A percentile compares a stretch with the other conserved stretches of the same genome.
phyloP scores from a whole-genome alignment of 257 asterid genomes.

The Solanum appendiculatum region DNA sequence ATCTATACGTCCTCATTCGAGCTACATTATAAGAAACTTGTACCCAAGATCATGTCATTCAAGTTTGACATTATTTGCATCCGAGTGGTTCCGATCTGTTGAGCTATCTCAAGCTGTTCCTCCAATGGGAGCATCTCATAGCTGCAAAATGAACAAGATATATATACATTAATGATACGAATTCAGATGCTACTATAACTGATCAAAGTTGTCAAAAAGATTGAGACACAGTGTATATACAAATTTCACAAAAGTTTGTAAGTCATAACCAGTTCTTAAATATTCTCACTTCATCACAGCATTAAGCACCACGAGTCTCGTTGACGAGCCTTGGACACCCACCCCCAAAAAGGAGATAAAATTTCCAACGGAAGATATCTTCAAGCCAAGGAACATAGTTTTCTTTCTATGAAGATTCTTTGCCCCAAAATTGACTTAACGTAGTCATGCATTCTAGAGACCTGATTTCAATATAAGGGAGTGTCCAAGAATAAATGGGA shows the following conservation, averaged over 20 bases:
- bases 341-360: background rate
- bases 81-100: slow-evolving; percentile 87
- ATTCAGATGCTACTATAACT: background rate
- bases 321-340: background rate
- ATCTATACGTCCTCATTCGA: background rate
- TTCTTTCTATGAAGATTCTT: background rate
- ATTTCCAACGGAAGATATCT: background rate
- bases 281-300: background rate
- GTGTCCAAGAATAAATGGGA: no score
- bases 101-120: slow-evolving; percentile 76
- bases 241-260: background rate
- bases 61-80: slow-evolving; percentile 70
- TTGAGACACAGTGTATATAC: background rate
- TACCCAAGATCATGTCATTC: slow-evolving; percentile 67
- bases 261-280: background rate
- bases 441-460: no score
- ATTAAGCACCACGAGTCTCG: background rate
- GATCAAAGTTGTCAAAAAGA: background rate
- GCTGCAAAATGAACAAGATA: slow-evolving; percentile 33
- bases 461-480: no score
- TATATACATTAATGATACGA: background rate
- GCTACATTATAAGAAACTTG: slow-evolving; percentile 60
- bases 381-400: background rate
- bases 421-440: no score
- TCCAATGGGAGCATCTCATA: slow-evolving; percentile 80